Conservation (phyloP, 148 eudicot genomes). For the Vaccinium corymbosum region DNA sequence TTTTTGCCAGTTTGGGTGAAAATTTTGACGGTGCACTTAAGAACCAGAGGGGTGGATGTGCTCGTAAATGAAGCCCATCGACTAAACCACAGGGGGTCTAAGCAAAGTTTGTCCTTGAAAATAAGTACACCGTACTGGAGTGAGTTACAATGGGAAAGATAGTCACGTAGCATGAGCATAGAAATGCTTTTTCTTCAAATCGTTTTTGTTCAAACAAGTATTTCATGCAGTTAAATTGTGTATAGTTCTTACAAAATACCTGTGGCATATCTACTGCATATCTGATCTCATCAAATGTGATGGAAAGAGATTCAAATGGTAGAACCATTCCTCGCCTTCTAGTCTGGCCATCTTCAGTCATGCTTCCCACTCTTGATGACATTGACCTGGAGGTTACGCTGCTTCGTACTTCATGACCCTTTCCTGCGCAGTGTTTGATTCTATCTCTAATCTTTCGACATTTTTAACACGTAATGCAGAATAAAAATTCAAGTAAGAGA, state of each 20-base stretch:
- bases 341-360: constrained; percentile 9
- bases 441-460: not conserved
- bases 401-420: constrained; percentile 17
- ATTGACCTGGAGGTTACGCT: constrained; percentile 20
- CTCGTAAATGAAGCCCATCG: not conserved
- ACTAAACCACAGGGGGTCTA: not conserved
- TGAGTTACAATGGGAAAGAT: not conserved
- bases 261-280: constrained; percentile 49
- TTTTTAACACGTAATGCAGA: not conserved
- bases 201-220: not conserved
- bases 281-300: constrained; percentile 33
- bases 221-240: not conserved
- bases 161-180: not conserved
- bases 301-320: constrained; percentile 39
- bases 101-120: not conserved
- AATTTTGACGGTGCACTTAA: not conserved
- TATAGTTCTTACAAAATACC: constrained; percentile 17
- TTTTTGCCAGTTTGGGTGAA: not conserved
- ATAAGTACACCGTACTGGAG: not conserved
- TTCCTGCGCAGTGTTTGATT: constrained; percentile 17
- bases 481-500: not conserved
- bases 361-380: constrained; percentile 26
- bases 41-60: not conserved
- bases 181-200: not conserved
- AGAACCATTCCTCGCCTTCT: constrained; percentile 45